Evolutionary conservation across 2,329 filamentous ascomycete genomes (phyloP).

Genomic region (Fusarium fracticaudum): DNA sequence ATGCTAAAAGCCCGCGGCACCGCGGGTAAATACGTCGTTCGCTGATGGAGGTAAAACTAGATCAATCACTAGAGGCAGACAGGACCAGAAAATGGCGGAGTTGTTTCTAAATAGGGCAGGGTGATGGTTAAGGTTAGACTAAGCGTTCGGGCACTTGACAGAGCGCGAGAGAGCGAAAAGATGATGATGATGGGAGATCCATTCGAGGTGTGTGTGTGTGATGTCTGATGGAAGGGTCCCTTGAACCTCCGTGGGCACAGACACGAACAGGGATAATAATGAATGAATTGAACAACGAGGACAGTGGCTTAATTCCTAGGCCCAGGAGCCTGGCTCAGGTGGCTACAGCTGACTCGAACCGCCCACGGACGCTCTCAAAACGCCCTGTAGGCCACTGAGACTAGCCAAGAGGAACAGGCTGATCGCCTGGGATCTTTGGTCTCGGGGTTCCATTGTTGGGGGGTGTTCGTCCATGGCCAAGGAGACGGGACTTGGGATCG

Average conservation of each 20-base stretch:
- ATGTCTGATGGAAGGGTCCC: not conserved
- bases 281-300: not conserved
- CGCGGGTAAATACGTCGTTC: not conserved
- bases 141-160: constrained; percentile 12
- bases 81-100: not conserved
- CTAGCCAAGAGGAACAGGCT: not conserved
- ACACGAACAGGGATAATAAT: constrained; percentile 6
- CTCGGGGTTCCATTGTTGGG: constrained; percentile 15
- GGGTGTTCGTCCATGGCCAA: constrained; percentile 36
- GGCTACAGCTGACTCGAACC: constrained; percentile 42
- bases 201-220: constrained; percentile 5
- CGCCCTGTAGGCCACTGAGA: constrained; percentile 16
- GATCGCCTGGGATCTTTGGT: constrained; percentile 14
- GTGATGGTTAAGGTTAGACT: constrained; percentile 2
- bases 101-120: constrained; percentile 10
- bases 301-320: constrained; percentile 28
- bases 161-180: constrained; percentile 11
- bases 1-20: not conserved
- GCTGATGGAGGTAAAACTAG: not conserved
- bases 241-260: not conserved
- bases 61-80: not conserved
- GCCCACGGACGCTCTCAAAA: constrained; percentile 21
- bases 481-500: constrained; percentile 37
- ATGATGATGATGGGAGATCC: constrained; percentile 6
- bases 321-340: constrained; percentile 43